Conservation (phyloP, 305 asterid genomes). For the Rubia peregrina region DNA sequence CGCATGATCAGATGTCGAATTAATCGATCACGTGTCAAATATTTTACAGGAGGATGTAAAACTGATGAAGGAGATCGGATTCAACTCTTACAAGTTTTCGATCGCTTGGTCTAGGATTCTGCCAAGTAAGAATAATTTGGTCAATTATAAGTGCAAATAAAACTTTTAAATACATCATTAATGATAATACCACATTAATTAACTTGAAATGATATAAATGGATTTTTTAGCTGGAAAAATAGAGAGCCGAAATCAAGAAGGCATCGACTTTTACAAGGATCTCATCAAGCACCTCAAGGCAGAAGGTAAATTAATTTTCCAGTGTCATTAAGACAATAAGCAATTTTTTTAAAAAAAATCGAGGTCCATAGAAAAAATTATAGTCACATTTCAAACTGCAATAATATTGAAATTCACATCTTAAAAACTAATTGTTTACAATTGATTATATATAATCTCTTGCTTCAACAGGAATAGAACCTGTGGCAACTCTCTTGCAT, state of each 20-base stretch:
- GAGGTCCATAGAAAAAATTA: no score
- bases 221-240: slow-evolving; percentile 13
- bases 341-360: no score
- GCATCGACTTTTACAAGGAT: slow-evolving; percentile 13
- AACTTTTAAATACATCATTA: background rate
- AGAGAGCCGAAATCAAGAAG: slow-evolving; percentile 10
- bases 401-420: no score
- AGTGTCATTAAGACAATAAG: no score
- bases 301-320: background rate
- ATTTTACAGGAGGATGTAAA: slow-evolving; percentile 21
- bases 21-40: no score
- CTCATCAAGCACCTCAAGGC: slow-evolving; percentile 1
- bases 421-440: no score
- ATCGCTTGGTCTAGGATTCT: slow-evolving; percentile 23
- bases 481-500: slow-evolving; percentile 16
- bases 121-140: slow-evolving; percentile 9
- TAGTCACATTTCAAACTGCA: background rate
- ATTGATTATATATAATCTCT: background rate
- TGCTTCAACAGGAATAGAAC: slow-evolving; percentile 2
- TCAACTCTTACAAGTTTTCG: slow-evolving; percentile 21
- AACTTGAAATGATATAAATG: background rate
- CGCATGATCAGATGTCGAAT: background rate
- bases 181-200: background rate
- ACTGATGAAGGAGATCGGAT: slow-evolving; percentile 17
- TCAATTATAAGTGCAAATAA: background rate